Evolutionary conservation across 441 rosid species (phyloP), one percentile per base, ranked within the genome.

Genomic region (Lepidium campestre): DNA sequence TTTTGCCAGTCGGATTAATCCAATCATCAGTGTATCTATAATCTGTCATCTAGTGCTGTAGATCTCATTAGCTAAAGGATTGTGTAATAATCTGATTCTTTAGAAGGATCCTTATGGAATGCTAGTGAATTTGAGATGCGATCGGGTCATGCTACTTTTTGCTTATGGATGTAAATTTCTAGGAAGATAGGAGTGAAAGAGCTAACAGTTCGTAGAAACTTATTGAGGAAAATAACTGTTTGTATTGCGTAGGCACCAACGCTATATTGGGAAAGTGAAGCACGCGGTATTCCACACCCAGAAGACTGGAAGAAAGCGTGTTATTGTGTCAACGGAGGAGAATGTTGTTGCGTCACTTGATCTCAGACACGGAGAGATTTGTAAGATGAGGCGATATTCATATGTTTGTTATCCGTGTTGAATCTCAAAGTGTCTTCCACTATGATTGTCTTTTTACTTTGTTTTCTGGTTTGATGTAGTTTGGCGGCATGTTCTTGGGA

Each of bases 251-350:
- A 90, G 97, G 98, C 97, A 95, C 73, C 97, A 87, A 57, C 87
- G 81, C 40, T 92, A 85, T 78, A 85, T 95, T 27, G 98, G 99
- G 22, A 95, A 95, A 79, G 97, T 95, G 80, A 87, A 90, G 77
- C 90, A 88, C 52, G 97, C 99, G 0, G 97, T 95, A 41, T 95
- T 95, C 73, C 98, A 85, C 75, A 91, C 98, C n/a, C 99, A 95
- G 57, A 95, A 92, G 83, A 83, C 98, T 14, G 98, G 99, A 20
- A 74, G 99, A 52, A 95, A 90, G 82, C 97, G 99, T 49, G 97
- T 95, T 12, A 74, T 92, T 25, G 96, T 95, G 40, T 92, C 96
- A 10, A 95, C 99, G 1, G 97, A 90, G 68, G 95, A 92, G 91
- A 90, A 92, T 57, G 91, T 85, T 57, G 79, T 95, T 45, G 97